Percentiles rank a stretch among this genome's conserved stretches.
phyloP scores from a whole-genome alignment of 257 asterid genomes.

The Jacaranda copaia region DNA sequence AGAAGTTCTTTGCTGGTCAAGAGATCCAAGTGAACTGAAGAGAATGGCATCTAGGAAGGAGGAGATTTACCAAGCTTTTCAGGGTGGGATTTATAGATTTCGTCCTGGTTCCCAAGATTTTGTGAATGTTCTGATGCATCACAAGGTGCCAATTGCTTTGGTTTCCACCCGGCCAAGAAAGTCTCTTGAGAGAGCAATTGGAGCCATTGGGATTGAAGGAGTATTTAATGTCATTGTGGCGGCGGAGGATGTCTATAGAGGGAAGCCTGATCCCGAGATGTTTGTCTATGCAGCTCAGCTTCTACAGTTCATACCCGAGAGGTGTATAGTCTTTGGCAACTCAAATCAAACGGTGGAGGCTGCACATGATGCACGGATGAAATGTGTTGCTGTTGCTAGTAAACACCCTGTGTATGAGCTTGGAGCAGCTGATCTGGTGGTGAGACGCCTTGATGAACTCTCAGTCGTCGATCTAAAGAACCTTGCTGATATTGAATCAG shows the following conservation, averaged over 20 bases:
- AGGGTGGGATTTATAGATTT: conserved; percentile 77
- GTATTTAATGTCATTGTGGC: conserved; percentile 59
- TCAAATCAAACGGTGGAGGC: conserved; percentile 75
- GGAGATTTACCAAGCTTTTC: conserved; percentile 80
- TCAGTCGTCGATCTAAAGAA: conserved; percentile 67
- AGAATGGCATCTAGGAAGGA: conserved; percentile 80
- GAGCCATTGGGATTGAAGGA: conserved; percentile 55
- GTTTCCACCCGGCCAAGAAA: conserved; percentile 68
- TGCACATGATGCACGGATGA: conserved; percentile 77
- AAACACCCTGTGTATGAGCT: conserved; percentile 67
- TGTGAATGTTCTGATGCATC: conserved; percentile 60
- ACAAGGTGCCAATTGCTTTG: conserved; percentile 70
- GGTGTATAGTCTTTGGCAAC: conserved; percentile 71
- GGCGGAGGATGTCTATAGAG: conserved; percentile 67
- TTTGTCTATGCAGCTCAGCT: conserved; percentile 68
- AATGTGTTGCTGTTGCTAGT: conserved; percentile 71
- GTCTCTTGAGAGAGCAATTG: conserved; percentile 49
- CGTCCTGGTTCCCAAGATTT: conserved; percentile 89
- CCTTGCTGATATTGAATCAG: conserved; percentile 58
- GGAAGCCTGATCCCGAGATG: conserved; percentile 80
- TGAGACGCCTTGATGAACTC: conserved; percentile 62
- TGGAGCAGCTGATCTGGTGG: conserved; percentile 67
- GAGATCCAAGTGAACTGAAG: conserved; percentile 71
- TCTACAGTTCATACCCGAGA: conserved; percentile 59
- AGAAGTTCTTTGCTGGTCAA: conserved; percentile 96